phyloP scores from a whole-genome alignment of 2,329 filamentous ascomycete species.

The Rhytidhysteron rufulum region DNA sequence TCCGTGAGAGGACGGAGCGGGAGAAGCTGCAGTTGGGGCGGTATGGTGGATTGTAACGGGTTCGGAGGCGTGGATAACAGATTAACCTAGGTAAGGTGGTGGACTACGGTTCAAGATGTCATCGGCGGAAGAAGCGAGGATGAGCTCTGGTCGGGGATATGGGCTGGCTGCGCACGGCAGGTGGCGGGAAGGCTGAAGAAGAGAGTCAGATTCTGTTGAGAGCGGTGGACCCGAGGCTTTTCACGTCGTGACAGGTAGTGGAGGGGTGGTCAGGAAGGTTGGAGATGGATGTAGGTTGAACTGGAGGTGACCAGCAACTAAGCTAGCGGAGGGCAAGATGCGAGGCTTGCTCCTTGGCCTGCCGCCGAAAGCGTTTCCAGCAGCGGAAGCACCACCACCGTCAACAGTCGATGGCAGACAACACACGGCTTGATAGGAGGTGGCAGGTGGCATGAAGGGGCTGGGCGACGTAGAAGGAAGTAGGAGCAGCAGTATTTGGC shows the following conservation, averaged over 20 bases:
- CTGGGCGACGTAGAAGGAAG: no score
- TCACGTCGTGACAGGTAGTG: neutral
- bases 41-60: slow-evolving; percentile 4
- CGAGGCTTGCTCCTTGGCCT: slow-evolving; percentile 1
- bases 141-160: slow-evolving; percentile 4
- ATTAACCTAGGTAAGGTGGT: slow-evolving; percentile 8
- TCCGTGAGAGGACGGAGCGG: neutral
- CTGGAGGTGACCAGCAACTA: no score
- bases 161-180: slow-evolving; percentile 1
- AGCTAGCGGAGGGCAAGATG: slow-evolving; percentile 1
- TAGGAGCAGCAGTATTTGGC: no score
- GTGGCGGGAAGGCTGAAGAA: neutral
- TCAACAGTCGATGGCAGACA: no score
- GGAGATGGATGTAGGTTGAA: no score
- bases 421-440: no score
- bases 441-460: no score
- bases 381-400: no score
- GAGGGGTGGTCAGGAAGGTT: neutral
- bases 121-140: slow-evolving; percentile 11
- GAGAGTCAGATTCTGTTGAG: no score
- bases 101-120: slow-evolving; percentile 19
- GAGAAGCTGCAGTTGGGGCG: neutral
- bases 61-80: slow-evolving; percentile 4
- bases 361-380: neutral
- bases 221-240: no score